A percentile compares a stretch with the other conserved stretches of the same genome.
Evolutionary conservation across 805 yeast species (phyloP).

Genomic region (Candida chilensis): DNA sequence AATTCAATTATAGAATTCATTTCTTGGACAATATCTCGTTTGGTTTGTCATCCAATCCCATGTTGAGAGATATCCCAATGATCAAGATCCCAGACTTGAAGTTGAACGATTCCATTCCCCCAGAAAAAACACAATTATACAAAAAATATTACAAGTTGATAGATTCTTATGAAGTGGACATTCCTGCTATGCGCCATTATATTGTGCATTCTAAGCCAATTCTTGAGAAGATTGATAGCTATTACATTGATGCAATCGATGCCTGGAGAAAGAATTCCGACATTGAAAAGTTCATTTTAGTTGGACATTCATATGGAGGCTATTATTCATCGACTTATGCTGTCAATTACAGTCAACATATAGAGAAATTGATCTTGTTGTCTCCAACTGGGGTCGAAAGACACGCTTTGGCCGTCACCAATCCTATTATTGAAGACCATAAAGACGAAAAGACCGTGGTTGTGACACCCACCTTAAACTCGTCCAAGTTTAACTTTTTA

Average conservation of each 20-base stretch:
- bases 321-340: constrained; percentile 61
- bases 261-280: constrained; percentile 47
- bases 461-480: constrained; percentile 28
- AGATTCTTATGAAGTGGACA: constrained; percentile 19
- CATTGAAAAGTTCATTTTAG: constrained; percentile 45
- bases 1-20: constrained; percentile 33
- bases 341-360: constrained; percentile 42
- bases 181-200: constrained; percentile 16
- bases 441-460: constrained; percentile 3
- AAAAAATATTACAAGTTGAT: constrained; percentile 29
- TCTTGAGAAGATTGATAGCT: constrained; percentile 37
- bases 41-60: constrained; percentile 44
- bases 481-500: constrained; percentile 32
- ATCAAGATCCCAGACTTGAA: constrained; percentile 1
- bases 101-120: constrained; percentile 8
- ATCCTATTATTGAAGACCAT: constrained; percentile 14
- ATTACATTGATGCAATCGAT: constrained; percentile 53
- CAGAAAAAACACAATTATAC: constrained; percentile 17
- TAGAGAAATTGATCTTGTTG: constrained; percentile 47
- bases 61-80: constrained; percentile 1
- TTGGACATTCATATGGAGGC: constrained; percentile 80
- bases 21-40: constrained; percentile 40
- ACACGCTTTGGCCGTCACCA: constrained; percentile 49
- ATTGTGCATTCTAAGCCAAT: constrained; percentile 24
- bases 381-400: constrained; percentile 80